phyloP scores from a whole-genome alignment of 1,284 basidiomycete genomes.

The Omphalotus olearius region DNA sequence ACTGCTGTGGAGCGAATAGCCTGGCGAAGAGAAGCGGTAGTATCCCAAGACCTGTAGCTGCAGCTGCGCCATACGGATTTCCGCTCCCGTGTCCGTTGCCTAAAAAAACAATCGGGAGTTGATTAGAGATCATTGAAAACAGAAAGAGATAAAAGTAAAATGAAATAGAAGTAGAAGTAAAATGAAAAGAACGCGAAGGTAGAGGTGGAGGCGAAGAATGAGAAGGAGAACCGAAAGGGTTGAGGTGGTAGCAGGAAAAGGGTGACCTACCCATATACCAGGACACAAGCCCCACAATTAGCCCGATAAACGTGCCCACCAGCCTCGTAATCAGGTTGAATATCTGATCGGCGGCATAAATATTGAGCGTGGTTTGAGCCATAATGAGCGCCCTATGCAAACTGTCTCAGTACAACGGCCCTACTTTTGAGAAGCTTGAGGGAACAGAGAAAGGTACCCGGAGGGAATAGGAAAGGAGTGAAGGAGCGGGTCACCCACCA shows the following conservation, averaged over 20 bases:
- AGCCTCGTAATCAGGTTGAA: conserved; percentile 46
- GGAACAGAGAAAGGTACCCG: too few relatives aligned
- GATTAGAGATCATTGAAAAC: background rate
- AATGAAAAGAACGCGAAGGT: background rate
- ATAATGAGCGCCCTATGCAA: conserved; percentile 57
- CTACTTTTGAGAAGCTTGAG: background rate
- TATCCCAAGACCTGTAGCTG: conserved; percentile 45
- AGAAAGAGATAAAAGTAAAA: background rate
- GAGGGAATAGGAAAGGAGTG: background rate
- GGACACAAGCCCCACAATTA: conserved; percentile 45
- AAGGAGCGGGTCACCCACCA: conserved; percentile 27
- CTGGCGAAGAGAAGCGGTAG: conserved; percentile 53
- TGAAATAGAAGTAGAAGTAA: background rate
- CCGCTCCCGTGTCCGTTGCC: conserved; percentile 49
- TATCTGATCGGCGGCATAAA: conserved; percentile 62
- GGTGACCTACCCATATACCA: conserved; percentile 49
- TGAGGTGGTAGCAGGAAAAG: background rate
- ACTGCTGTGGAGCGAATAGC: conserved; percentile 42
- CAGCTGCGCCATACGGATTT: conserved; percentile 56
- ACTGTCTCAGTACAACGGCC: background rate
- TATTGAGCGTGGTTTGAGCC: conserved; percentile 60
- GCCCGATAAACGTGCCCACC: conserved; percentile 40
- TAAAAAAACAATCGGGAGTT: conserved; percentile 15
- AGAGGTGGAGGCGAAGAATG: background rate
- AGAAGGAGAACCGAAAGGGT: background rate